Base-by-base conservation (phyloP, 306 rosid species). In the Dryas alaskensis region DNA sequence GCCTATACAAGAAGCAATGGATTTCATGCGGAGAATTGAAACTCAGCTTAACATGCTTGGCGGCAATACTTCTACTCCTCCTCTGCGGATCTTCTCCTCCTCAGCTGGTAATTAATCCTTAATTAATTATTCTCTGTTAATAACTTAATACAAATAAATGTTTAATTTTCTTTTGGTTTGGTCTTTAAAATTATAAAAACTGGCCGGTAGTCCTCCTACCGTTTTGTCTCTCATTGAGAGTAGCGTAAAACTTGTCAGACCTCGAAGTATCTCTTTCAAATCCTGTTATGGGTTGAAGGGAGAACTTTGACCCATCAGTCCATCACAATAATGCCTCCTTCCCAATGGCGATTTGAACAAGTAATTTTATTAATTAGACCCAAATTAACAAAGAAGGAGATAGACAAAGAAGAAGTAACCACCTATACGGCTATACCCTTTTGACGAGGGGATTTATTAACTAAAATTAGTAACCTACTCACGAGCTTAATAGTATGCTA, bases 1-100 rank as follows among this genome's bases (percentile, higher is more conserved):
- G 93, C 99, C 99, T 37, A 81, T 94, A 54, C 93, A 88, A 86
- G 99, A 92, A 65, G 99, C 99, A 0, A 92, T 90, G 99, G 97
- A 94, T 76, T 94, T 94, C 95, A 88, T 94, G 95, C 57, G 87
- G 25, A 82, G 91, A 66, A 86, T 90, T 10, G 96, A 94, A 85
- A 78, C 92, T 80, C 96, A 94, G 81, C 91, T 94, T 22, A 89
- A 86, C 68, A 69, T 86, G 83, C 92, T 94, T 25, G 79, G 87
- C 83, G 85, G 86, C 4, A 27, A 59, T 4, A 55, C 19, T 27
- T 59, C 9, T 22, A 10, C 67, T 71, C 87, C 89, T 61, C 87
- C 94, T 47, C 69, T 91, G 0, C 84, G 95, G 82, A 83, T 91
- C 80, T 89, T 85, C 81, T 63, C 86, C 60, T 54, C 86, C 67